Conservation (phyloP, 2,329 filamentous ascomycete species). For the Ceratocystiopsis sp. region DNA sequence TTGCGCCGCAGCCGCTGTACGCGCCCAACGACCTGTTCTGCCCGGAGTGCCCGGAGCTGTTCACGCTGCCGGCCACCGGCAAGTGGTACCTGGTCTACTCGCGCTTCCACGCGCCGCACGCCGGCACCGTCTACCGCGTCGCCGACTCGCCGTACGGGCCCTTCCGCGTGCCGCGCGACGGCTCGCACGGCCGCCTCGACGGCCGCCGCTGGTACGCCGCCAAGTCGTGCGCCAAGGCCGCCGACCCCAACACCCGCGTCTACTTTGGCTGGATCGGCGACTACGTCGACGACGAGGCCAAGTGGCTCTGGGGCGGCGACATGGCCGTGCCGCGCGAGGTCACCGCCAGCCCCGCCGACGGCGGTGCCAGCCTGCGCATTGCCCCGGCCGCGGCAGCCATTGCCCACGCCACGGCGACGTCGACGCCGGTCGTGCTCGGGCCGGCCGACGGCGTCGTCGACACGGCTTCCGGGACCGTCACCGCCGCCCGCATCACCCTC, state of each 20-base stretch:
- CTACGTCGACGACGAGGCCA: conserved; percentile 16
- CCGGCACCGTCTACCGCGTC: conserved; percentile 20
- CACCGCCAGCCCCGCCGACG: conserved; percentile 4
- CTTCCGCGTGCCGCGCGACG: conserved; percentile 18
- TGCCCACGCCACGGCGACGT: conserved; percentile 1
- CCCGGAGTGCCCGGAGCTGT: conserved; percentile 21
- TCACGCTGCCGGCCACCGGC: conserved; percentile 15
- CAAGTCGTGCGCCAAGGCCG: conserved; percentile 17
- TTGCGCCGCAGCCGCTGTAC: conserved; percentile 16
- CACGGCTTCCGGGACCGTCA: no score
- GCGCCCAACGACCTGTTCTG: conserved; percentile 19
- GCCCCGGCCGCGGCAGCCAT: conserved; percentile 8
- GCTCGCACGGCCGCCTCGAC: conserved; percentile 18
- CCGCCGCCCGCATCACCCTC: conserved; percentile 4
- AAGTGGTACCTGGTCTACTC: conserved; percentile 21
- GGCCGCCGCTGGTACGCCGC: conserved; percentile 21
- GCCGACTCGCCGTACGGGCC: conserved; percentile 19
- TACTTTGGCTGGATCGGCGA: conserved; percentile 20
- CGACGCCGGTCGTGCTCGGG: not conserved
- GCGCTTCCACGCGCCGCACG: conserved; percentile 17
- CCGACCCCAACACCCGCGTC: conserved; percentile 14
- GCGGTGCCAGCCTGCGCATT: conserved; percentile 8
- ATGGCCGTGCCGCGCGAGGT: conserved; percentile 17
- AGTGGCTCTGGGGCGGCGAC: conserved; percentile 22
- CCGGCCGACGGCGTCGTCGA: conserved; percentile 4